Evolutionary conservation across 2,329 filamentous ascomycete species (phyloP), one percentile per base, ranked within the genome.

Genomic region (Ophidiomyces ophidiicola): DNA sequence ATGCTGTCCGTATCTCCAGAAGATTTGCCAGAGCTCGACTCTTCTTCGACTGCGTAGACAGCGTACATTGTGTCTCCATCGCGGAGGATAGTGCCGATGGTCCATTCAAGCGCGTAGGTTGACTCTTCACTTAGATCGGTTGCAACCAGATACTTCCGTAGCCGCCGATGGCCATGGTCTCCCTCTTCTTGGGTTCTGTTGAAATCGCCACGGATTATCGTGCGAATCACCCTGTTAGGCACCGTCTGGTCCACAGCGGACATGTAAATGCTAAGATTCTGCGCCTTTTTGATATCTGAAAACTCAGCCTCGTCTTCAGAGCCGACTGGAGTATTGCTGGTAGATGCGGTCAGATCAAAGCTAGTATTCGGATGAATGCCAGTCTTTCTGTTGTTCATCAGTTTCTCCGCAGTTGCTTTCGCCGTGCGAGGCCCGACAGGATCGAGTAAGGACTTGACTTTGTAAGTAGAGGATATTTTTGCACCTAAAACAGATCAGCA

Each of bases 31-130:
- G 65, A 61, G 8, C 63, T 65, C 7, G 57, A 60, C 48, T 96
- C 88, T 57, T 96, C 88, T 49, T 94, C 86, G 17, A 93, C 80
- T 42, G 87, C 93, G 62, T 92, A 94, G 32, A 96, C 84, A 2
- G 85, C 86, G 45, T 94, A 78, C 24, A 98, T 70, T 0, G 88
- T 96, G 56, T 98, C 90, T 5, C 90, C 90, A 50, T 96, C 87
- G 34, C 90, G 76, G 20, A 98, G 69, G 4, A 96, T 86, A 0
- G 88, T 96, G 5, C 90, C 90, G 41, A 98, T 87, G 0, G 88
- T 90, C 90, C 90, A 98, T 59, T 98, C 90, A 21, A 98, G 69
- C 1, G 90, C 90, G 58, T 96, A 92, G 5, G 84, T 83, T 3
- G 88, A 87, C 63, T 98, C 90, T 25, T 90, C 83, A 50, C 87